Base-by-base conservation (phyloP, 805 yeast species). In the Monosporozyma aerobia region DNA sequence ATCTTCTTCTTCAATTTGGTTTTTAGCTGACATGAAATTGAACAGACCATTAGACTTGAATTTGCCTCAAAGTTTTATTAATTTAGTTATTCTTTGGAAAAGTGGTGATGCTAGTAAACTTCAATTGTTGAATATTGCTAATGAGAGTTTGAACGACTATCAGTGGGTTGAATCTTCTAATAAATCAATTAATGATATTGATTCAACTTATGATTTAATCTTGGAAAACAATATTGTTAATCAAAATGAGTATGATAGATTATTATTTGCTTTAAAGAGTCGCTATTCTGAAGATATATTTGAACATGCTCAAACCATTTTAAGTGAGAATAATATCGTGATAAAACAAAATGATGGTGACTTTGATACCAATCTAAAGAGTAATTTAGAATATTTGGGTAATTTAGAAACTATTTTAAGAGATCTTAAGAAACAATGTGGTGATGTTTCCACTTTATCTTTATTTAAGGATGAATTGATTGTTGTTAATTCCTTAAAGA, bases 381-480 rank as follows among this genome's bases (percentile, higher is more conserved):
- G 49, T 29, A 50, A 50, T 3, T 67, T 69, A 48, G 75, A 75
- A 32, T 82, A 82, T 59, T 83, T 95, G 86, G 72, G 77, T 35
- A 80, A 83, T 54, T 77, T 90, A 53, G 84, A 82, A 53, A 75
- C 87, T 2, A 72, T 90, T 27, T 83, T 95, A 63, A 79, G 77
- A 52, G 96, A 90, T 60, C 73, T 86, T 51, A 77, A 77, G 54
- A 83, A 78, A 54, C 75, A 76, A 47, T 73, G 81, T 19, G 75
- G 77, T 53, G 94, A 87, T 60, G 75, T 84, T 0, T 72, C 87
- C 40, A 70, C 81, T 1, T 61, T 85, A 1, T 67, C 69, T n/a
- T 58, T 72, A 25, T 75, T 71, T 43, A 63, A 68, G 1, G 66
- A 62, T 16, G 69, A 60, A 29, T 53, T 68, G 9, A 53, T 67